Evolutionary conservation across 768 basidiomycete species (phyloP), one percentile per base, ranked within the genome.

Genomic region (Punctularia strigosozonata): DNA sequence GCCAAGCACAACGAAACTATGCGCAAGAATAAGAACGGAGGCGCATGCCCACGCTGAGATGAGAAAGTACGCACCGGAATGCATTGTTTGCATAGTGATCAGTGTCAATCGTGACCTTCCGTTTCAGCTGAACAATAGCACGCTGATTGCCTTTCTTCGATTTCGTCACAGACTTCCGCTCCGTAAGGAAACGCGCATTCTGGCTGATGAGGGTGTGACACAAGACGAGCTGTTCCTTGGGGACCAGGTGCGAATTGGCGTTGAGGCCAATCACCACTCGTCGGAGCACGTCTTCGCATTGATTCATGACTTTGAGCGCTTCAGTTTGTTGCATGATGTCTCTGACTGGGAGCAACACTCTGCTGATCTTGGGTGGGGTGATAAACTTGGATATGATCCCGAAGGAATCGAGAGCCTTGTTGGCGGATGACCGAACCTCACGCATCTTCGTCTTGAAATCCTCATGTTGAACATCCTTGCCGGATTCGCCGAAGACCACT

Each of bases 361-460:
- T 69, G 45, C 78, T 80, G 55, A 97, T 77, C 48, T 80, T 78
- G 14, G 61, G 50, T 2, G 92, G 86, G 0, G 85, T 81, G 43
- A 92, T 73, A 48, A 73, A 66, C 45, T 79, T 80, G 7, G 94
- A 82, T 23, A 87, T 61, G 41, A 90, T 71, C 12, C 78, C 74
- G 50, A 95, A 89, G 1, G 85, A 79, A 53, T 98, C 90, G 23
- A 94, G 62, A 2, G 82, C 89, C 52, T 77, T 77, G n/a, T 86
- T 75, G 2, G 79, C 71, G 19, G 88, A 89, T 7, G 77, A 71
- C 23, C 78, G 71, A 21, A 92, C 94, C 62, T 99, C 94, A 17
- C 84, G 73, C 77, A 90, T 85, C 58, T 86, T 91, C 14, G 90
- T 91, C 62, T 80, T 88, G 75, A 94, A 97, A 19, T 81, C 92